phyloP scores from a whole-genome alignment of 2,329 filamentous ascomycete genomes.

The Thelonectria rubi region DNA sequence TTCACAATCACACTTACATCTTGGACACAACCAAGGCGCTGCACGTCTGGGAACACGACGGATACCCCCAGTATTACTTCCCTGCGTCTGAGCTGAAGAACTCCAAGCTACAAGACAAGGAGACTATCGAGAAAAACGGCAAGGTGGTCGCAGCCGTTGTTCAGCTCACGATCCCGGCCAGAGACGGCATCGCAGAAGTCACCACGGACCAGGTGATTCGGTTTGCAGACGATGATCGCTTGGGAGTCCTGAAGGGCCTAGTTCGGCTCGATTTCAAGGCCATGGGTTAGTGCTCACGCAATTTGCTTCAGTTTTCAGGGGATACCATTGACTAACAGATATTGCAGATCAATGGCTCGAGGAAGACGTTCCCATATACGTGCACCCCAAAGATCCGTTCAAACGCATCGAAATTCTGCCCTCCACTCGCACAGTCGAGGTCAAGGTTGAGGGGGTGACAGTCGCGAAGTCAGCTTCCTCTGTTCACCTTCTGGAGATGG shows the following conservation, averaged over 20 bases:
- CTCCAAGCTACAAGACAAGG: slow-evolving; percentile 41
- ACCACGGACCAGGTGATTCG: slow-evolving; percentile 49
- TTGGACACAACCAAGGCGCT: neutral
- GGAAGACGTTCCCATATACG: slow-evolving; percentile 66
- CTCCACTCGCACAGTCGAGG: slow-evolving; percentile 61
- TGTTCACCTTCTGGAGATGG: slow-evolving; percentile 69
- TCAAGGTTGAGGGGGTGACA: slow-evolving; percentile 57
- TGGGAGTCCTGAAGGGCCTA: slow-evolving; percentile 46
- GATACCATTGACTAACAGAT: slow-evolving; percentile 3
- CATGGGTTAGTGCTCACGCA: slow-evolving; percentile 41
- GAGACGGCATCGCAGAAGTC: slow-evolving; percentile 36
- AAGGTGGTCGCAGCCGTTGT: slow-evolving; percentile 43
- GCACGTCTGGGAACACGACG: slow-evolving; percentile 46
- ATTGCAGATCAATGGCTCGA: slow-evolving; percentile 56
- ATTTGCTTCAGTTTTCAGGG: accelerated
- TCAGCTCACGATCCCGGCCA: slow-evolving; percentile 43
- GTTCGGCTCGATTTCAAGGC: slow-evolving; percentile 49
- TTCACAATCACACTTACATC: slow-evolving; percentile 9
- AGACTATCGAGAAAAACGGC: slow-evolving; percentile 40
- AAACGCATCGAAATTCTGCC: slow-evolving; percentile 70
- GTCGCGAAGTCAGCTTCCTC: slow-evolving; percentile 57
- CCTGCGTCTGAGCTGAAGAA: slow-evolving; percentile 43
- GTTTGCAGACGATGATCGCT: slow-evolving; percentile 50
- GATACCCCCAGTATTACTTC: slow-evolving; percentile 58
- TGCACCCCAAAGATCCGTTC: slow-evolving; percentile 74